These are phyloP conservation scores for Phytophthora hybrid DNA, from an alignment of 352 stramenopile species.

Conservation along the genomic window DNA sequence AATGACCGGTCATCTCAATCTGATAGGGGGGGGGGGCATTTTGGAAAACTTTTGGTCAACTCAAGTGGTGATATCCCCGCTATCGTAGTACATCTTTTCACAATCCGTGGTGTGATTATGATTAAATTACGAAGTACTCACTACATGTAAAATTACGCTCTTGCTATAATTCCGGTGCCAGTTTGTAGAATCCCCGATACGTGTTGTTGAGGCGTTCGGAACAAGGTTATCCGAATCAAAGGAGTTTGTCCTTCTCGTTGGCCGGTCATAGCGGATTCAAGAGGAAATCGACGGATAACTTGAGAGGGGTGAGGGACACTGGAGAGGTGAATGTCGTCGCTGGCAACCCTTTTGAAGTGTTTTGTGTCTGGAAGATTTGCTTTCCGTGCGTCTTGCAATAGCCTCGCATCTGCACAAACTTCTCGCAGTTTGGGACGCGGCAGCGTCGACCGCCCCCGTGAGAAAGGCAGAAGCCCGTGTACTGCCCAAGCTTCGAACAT, in stretches of 20 bases:
- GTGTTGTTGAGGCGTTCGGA: background rate
- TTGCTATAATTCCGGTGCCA: too few species aligned
- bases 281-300: constrained; percentile 20
- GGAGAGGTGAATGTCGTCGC: background rate
- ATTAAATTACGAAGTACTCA: background rate
- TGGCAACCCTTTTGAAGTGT: background rate
- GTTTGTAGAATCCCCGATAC: background rate
- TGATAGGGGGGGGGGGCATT: too few species aligned
- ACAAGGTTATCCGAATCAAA: too few species aligned
- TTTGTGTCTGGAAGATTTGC: background rate
- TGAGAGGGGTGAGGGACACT: background rate
- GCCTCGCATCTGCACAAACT: constrained; percentile 78
- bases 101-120: too few species aligned
- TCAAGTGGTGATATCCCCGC: too few species aligned
- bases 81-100: too few species aligned
- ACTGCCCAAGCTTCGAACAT: constrained; percentile 74
- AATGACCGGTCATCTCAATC: too few species aligned
- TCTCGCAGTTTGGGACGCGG: constrained; percentile 64
- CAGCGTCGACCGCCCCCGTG: constrained; percentile 73
- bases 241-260: background rate
- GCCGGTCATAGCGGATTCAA: constrained; percentile 6
- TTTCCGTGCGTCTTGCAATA: constrained; percentile 81
- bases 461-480: constrained; percentile 73
- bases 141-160: too few species aligned
- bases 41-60: too few species aligned